phyloP scores from a whole-genome alignment of 2,329 filamentous ascomycete species.

The Hymenoscyphus fructigenus region DNA sequence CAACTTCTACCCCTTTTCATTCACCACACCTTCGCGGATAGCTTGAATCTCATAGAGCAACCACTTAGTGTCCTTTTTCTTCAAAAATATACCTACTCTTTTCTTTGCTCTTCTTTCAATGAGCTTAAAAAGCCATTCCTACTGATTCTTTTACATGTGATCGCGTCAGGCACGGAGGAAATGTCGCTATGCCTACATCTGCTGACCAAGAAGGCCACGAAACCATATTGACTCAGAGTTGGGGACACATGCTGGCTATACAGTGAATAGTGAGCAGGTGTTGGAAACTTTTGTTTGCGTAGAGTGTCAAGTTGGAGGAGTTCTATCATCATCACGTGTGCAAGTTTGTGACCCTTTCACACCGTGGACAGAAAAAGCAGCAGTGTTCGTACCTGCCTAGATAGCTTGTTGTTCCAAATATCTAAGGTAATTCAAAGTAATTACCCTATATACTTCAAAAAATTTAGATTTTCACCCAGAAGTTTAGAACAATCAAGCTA shows the following conservation, averaged over 20 bases:
- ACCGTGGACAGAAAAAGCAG: too few species aligned
- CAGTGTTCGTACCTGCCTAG: too few species aligned
- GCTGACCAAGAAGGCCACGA: conserved; percentile 18
- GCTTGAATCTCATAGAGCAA: background rate
- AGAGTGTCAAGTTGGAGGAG: background rate
- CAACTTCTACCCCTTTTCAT: conserved; percentile 4
- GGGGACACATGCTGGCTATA: background rate
- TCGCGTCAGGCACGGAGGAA: conserved; percentile 23
- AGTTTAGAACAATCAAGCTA: too few species aligned
- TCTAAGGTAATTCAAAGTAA: too few species aligned
- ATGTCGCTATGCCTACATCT: conserved; percentile 19
- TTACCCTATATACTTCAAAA: too few species aligned
- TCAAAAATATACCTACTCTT: conserved; percentile 6
- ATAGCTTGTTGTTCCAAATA: too few species aligned
- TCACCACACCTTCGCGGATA: background rate
- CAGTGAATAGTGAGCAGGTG: background rate
- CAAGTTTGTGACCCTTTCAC: too few species aligned
- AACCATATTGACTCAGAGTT: conserved; percentile 9
- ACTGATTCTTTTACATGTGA: conserved; percentile 26
- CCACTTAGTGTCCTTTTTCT: conserved; percentile 4
- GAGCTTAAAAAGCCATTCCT: conserved; percentile 2
- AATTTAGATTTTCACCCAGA: too few species aligned
- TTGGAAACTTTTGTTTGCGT: background rate
- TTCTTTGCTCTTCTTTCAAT: conserved; percentile 2
- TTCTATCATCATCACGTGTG: background rate